Evolutionary conservation across 768 basidiomycete genomes (phyloP).

Genomic region (Pulveroboletus sp.): DNA sequence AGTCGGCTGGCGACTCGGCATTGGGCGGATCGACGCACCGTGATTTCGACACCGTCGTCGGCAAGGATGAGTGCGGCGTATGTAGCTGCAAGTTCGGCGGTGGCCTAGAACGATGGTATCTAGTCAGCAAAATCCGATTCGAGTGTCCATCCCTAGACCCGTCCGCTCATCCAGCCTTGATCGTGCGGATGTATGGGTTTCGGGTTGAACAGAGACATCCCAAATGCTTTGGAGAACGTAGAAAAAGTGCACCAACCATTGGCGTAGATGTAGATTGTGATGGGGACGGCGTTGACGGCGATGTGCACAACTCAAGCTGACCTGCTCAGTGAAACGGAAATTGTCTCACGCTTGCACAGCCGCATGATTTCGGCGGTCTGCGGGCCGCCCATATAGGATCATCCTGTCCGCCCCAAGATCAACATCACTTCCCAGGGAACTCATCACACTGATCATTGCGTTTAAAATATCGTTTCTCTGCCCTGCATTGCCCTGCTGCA

Average conservation of each 20-base stretch:
- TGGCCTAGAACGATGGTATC: conserved; percentile 35
- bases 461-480: too few relatives aligned
- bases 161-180: conserved; percentile 19
- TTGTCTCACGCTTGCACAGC: conserved; percentile 18
- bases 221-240: neutral
- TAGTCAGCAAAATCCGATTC: conserved; percentile 14
- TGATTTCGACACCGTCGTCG: conserved; percentile 96
- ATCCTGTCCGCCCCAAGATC: too few relatives aligned
- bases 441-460: too few relatives aligned
- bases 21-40: conserved; percentile 55
- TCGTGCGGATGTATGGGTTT: neutral
- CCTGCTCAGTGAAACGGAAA: neutral
- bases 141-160: neutral
- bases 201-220: neutral
- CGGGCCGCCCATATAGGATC: too few relatives aligned
- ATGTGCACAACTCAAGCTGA: conserved; percentile 4
- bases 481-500: too few relatives aligned
- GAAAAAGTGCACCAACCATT: conserved; percentile 24
- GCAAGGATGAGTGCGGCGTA: conserved; percentile 99
- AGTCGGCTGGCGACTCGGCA: neutral
- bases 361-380: conserved; percentile 1
- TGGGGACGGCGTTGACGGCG: conserved; percentile 13
- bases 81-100: conserved; percentile 83
- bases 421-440: too few relatives aligned
- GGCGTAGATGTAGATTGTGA: conserved; percentile 7